Conservation (phyloP, 1,284 basidiomycete species). For the Earliella scabrosa region DNA sequence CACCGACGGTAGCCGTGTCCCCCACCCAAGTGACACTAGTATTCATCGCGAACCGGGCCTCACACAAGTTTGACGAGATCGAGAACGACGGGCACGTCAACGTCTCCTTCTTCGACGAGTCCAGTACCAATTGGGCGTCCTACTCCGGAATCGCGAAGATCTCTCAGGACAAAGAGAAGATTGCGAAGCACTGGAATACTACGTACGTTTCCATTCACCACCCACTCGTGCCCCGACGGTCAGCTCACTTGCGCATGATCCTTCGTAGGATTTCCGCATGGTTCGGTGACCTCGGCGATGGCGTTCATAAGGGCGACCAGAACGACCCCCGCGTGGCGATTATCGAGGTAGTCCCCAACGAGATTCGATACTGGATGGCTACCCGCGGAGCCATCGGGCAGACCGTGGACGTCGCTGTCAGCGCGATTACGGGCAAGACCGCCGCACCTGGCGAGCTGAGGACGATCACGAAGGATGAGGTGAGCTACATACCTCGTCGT, state of each 20-base stretch:
- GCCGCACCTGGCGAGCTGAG: slow-evolving; percentile 68
- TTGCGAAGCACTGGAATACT: slow-evolving; percentile 73
- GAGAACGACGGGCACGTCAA: slow-evolving; percentile 80
- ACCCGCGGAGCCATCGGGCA: slow-evolving; percentile 50
- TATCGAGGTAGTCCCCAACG: slow-evolving; percentile 82
- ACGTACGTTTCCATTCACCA: slow-evolving; percentile 42
- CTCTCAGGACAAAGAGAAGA: slow-evolving; percentile 63
- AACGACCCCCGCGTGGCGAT: slow-evolving; percentile 83
- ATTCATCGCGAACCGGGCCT: slow-evolving; percentile 81
- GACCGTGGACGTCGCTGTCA: slow-evolving; percentile 54
- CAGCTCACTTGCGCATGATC: neutral
- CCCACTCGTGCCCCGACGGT: neutral
- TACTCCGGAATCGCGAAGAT: slow-evolving; percentile 79
- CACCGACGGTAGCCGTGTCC: slow-evolving; percentile 42
- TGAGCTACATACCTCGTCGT: slow-evolving; percentile 33
- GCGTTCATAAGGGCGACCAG: slow-evolving; percentile 82
- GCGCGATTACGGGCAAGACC: slow-evolving; percentile 57
- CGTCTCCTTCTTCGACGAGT: slow-evolving; percentile 76
- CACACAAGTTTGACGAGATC: slow-evolving; percentile 80
- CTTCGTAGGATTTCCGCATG: slow-evolving; percentile 66
- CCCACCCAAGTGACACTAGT: slow-evolving; percentile 57
- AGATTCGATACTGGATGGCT: slow-evolving; percentile 80
- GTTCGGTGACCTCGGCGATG: slow-evolving; percentile 89
- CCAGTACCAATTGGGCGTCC: slow-evolving; percentile 84
- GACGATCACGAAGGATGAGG: slow-evolving; percentile 66